phyloP scores from a whole-genome alignment of 2,329 filamentous ascomycete species.

The Fonsecaea pedrosoi region DNA sequence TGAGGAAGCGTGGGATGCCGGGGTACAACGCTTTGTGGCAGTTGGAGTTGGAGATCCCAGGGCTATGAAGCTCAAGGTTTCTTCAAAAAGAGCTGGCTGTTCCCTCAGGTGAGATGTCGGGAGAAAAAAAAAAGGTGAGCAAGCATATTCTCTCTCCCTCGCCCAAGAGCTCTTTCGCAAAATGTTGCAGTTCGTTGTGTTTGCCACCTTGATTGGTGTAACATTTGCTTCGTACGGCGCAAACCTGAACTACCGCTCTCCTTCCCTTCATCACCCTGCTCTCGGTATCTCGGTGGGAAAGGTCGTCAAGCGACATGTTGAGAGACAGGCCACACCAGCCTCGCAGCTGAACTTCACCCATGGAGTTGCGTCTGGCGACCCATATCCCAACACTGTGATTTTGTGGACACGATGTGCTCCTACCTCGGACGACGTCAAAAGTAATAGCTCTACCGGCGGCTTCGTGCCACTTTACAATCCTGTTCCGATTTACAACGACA shows the following conservation, averaged over 20 bases:
- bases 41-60: slow-evolving; percentile 6
- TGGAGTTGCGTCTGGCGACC: slow-evolving; percentile 61
- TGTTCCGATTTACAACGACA: slow-evolving; percentile 50
- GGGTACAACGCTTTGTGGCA: slow-evolving; percentile 3
- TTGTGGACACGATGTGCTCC: slow-evolving; percentile 54
- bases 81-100: slow-evolving; percentile 1
- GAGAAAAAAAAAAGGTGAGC: slow-evolving; percentile 7
- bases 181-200: slow-evolving; percentile 31
- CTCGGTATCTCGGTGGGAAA: slow-evolving; percentile 70
- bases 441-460: slow-evolving; percentile 65
- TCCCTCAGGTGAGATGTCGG: background rate
- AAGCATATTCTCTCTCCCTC: background rate
- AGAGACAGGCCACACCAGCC: slow-evolving; percentile 52
- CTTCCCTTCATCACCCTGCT: slow-evolving; percentile 67
- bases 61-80: slow-evolving; percentile 18
- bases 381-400: slow-evolving; percentile 52
- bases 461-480: slow-evolving; percentile 59
- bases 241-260: slow-evolving; percentile 72
- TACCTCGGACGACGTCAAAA: slow-evolving; percentile 54
- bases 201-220: slow-evolving; percentile 25
- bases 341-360: slow-evolving; percentile 68
- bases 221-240: slow-evolving; percentile 38
- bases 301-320: slow-evolving; percentile 63
- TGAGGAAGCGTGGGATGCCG: slow-evolving; percentile 5
- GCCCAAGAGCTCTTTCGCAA: slow-evolving; percentile 8